Base-by-base conservation (phyloP, 805 yeast species). In the Candida xiaguanensis region DNA sequence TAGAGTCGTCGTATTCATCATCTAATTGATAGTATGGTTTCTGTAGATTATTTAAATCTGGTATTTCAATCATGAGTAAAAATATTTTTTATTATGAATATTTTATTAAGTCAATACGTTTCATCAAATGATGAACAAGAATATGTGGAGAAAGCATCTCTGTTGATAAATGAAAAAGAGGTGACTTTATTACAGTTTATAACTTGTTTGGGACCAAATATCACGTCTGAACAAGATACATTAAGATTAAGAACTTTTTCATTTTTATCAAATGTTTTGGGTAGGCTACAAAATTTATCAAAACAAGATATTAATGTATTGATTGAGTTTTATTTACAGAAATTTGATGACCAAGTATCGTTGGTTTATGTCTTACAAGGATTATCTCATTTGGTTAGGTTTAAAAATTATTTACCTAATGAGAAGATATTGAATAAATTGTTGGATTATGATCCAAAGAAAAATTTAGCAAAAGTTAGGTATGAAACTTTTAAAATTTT, bases 341-440 rank as follows among this genome's bases (percentile, higher is more conserved):
- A 91, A 47, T 57, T 87, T 16, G 84, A 79, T 9, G 96, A 89
- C 51, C 67, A 71, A 12, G 59, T 67, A 3, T 71, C 83, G 31
- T 52, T 78, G 22, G 63, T 63, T 27, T 76, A 77, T 43, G 72
- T 81, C 1, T 56, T 83, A 2, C 55, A 51, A 8, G 89, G 88
- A 0, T 46, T 90, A 6, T 52, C 52, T 13, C 66, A 79, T 1
- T 55, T 88, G 9, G 63, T 76, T 4, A 43, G 46, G 23, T 80
- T 77, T 81, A 61, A 66, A n/a, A 72, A 66, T 38, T 77, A 78
- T 48, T 44, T 55, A 36, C 55, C 55, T 8, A 62, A 68, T 36
- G 48, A 51, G n/a, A 49, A 55, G 15, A 35, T 83, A 1, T 49
- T 81, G 22, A 48, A 41, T 2, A 52, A 62, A 2, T 49, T 74